These are phyloP conservation scores for Quercus robur DNA, from an alignment of 306 rosid genomes.

Conservation along the genomic window DNA sequence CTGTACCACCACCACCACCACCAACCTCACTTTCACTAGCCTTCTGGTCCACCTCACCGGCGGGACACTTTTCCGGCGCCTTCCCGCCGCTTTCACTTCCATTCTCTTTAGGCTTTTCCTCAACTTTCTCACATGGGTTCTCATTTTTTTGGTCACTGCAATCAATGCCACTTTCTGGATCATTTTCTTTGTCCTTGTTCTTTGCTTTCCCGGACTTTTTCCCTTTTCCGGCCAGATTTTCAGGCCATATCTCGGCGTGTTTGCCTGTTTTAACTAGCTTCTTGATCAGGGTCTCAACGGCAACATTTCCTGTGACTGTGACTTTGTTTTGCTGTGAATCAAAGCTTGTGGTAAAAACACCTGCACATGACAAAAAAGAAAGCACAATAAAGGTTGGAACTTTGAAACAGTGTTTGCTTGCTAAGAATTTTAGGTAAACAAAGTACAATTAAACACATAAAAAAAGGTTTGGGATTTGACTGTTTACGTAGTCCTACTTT, in stretches of 20 bases:
- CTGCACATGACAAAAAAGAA: slow-evolving; percentile 27
- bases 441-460: not conserved
- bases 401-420: not conserved
- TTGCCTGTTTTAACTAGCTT: slow-evolving; percentile 66
- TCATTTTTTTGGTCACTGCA: not conserved
- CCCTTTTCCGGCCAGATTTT: slow-evolving; percentile 33
- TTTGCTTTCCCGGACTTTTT: slow-evolving; percentile 29
- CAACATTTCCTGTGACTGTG: slow-evolving; percentile 62
- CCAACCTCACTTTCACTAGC: slow-evolving; percentile 15
- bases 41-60: slow-evolving; percentile 7
- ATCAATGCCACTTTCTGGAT: slow-evolving; percentile 24
- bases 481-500: slow-evolving; percentile 9
- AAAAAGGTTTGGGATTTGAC: not conserved
- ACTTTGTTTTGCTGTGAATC: slow-evolving; percentile 71
- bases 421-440: not conserved
- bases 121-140: slow-evolving; percentile 16
- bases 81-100: slow-evolving; percentile 27
- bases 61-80: slow-evolving; percentile 22
- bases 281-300: slow-evolving; percentile 55
- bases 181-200: slow-evolving; percentile 31
- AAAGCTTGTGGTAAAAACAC: slow-evolving; percentile 64
- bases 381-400: not conserved
- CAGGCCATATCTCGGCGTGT: slow-evolving; percentile 77
- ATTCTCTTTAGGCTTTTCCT: slow-evolving; percentile 22
- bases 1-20: not conserved